These are phyloP conservation scores for Neltuma alba DNA, from an alignment of 306 rosid genomes.

Conservation along the genomic window DNA sequence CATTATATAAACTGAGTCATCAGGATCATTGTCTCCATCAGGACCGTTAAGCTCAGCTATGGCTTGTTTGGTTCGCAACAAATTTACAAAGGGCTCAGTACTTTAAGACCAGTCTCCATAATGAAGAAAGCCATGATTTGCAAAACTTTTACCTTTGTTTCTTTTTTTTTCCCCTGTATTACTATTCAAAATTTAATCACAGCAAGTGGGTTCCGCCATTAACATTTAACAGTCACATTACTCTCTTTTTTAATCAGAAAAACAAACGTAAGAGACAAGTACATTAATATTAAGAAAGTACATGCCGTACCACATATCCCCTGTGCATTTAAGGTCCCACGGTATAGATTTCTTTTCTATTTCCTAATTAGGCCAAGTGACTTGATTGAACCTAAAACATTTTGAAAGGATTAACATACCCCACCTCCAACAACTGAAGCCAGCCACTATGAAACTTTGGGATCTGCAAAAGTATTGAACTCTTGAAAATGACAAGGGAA, in stretches of 20 bases:
- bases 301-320: constrained; percentile 55
- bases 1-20: constrained; percentile 37
- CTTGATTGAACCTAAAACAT: constrained; percentile 10
- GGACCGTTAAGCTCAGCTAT: constrained; percentile 34
- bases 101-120: constrained; percentile 79
- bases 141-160: constrained; percentile 30
- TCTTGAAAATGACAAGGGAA: not conserved
- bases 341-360: not conserved
- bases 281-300: constrained; percentile 41
- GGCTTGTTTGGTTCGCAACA: constrained; percentile 39
- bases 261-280: constrained; percentile 31
- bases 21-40: constrained; percentile 6
- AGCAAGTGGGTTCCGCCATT: constrained; percentile 45
- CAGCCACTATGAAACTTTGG: constrained; percentile 31
- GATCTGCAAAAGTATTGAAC: constrained; percentile 33
- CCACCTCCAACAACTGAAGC: constrained; percentile 26
- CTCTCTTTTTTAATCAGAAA: constrained; percentile 26
- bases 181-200: constrained; percentile 29
- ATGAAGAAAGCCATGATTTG: constrained; percentile 44
- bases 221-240: constrained; percentile 11
- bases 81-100: constrained; percentile 45
- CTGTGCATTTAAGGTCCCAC: constrained; percentile 44
- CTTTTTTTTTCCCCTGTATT: constrained; percentile 29
- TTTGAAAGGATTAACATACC: constrained; percentile 3
- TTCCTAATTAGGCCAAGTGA: constrained; percentile 45